A percentile compares a stretch with the other conserved stretches of the same genome.
phyloP scores from a whole-genome alignment of 305 asterid species.

The Fraxinus floribunda region DNA sequence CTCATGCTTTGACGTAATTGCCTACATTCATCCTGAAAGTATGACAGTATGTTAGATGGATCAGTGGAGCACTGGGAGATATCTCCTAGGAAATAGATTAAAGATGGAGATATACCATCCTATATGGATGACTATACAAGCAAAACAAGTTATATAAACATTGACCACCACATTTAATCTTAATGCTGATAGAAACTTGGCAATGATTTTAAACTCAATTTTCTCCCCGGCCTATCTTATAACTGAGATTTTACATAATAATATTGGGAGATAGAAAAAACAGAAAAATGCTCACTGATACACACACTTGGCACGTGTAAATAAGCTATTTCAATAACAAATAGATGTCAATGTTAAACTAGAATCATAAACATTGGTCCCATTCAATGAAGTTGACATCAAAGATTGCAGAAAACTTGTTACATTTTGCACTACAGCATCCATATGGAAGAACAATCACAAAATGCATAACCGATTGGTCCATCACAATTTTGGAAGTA shows the following conservation, averaged over 20 bases:
- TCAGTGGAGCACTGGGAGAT: not conserved
- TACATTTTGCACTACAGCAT: not conserved
- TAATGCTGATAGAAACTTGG: not conserved
- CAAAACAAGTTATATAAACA: not conserved
- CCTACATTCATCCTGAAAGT: slow-evolving; percentile 72
- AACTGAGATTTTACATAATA: not conserved
- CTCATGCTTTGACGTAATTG: slow-evolving; percentile 78
- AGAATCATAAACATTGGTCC: not conserved
- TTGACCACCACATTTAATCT: not conserved
- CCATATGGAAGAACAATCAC: not conserved
- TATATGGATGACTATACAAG: not conserved
- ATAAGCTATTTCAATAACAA: not conserved
- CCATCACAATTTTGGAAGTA: not conserved
- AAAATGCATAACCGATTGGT: not conserved
- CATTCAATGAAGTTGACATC: not conserved
- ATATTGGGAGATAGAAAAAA: not conserved
- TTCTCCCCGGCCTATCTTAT: not conserved
- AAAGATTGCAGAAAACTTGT: not conserved
- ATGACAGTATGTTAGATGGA: slow-evolving; percentile 21
- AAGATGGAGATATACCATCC: not conserved
- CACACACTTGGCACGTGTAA: not conserved
- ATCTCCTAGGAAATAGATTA: not conserved
- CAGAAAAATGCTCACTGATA: not conserved
- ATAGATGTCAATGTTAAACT: not conserved
- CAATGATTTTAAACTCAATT: not conserved